Base-by-base conservation (phyloP, 192 early-diverging fungal genomes). In the Spizellomyces sp. region DNA sequence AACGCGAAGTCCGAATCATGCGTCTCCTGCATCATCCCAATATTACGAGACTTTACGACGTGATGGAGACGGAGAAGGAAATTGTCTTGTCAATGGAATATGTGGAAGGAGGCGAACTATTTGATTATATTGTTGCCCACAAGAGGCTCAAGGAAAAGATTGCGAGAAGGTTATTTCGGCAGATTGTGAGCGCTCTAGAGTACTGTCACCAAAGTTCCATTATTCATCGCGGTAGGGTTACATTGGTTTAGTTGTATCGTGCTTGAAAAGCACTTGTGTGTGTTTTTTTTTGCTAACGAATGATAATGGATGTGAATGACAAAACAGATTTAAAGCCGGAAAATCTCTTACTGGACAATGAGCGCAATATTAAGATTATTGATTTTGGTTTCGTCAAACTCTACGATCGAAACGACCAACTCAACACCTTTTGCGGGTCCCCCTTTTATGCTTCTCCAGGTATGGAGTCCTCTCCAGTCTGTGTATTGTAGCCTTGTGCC, bases 71-170 rank as follows among this genome's bases (percentile, higher is more conserved):
- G 50, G 91, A 97, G 36, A 89, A 90, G 64, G 73, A 79, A 27
- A 87, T 99, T n/a, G 94, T 92, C 67, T 82, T 99, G 74, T 86
- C 93, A 12, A 94, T 99, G 93, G 94, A 99, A 77, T 84, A 91
- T 74, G 91, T 90, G 64, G 81, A 91, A 36, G 93, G 93, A 48
- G 95, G 74, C 8, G 96, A 99, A 72, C 87, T 99, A 52, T 99
- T 94, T 81, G 93, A 97, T 64, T 94, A 92, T 82, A 92, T 95
- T 21, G 90, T 86, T 48, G 76, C 79, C 10, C 90, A 95, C 72
- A 86, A 95, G 5, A 88, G 92, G 55, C 83, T 99, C 47, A 97
- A 95, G 76, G 98, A 99, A 83, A 78, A 68, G 75, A 81, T 75
- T 80, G 79, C 80, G 7, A 48, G 87, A 72, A 67, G 63, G 48